phyloP scores from a whole-genome alignment of 352 stramenopile genomes.

The Aphanomyces euteiches region DNA sequence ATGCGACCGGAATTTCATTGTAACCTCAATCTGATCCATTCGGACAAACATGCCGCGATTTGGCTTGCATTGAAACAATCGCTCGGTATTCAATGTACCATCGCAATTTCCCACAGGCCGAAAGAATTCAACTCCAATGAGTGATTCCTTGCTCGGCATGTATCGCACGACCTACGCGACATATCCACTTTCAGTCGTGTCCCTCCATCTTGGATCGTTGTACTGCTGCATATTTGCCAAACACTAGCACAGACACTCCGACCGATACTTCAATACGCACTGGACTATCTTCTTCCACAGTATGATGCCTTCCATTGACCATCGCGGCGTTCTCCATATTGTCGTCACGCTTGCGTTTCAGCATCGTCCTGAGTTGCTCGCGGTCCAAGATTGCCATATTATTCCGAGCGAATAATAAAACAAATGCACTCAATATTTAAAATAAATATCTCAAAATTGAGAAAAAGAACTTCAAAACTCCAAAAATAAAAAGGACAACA shows the following conservation, averaged over 20 bases:
- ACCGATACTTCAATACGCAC: neutral
- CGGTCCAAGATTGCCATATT: slow-evolving; percentile 3
- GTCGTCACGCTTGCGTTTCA: slow-evolving; percentile 27
- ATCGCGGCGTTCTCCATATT: neutral
- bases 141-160: neutral
- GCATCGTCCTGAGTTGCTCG: neutral
- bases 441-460: no score
- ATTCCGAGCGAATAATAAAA: no score
- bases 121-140: slow-evolving; percentile 46
- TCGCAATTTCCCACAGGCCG: slow-evolving; percentile 40
- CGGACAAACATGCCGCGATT: slow-evolving; percentile 46
- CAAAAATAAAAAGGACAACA: no score
- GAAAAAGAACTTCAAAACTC: no score
- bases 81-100: slow-evolving; percentile 38
- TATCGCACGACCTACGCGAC: slow-evolving; percentile 17
- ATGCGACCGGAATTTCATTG: neutral
- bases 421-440: no score
- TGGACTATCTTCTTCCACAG: neutral
- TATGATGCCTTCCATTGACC: neutral
- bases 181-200: neutral
- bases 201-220: neutral
- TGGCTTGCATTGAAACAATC: slow-evolving; percentile 40
- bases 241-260: slow-evolving; percentile 22
- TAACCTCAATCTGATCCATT: slow-evolving; percentile 33
- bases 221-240: slow-evolving; percentile 28